Evolutionary conservation across 2,329 filamentous ascomycete species (phyloP).

Genomic region (Aspergillus pseudoterreus): DNA sequence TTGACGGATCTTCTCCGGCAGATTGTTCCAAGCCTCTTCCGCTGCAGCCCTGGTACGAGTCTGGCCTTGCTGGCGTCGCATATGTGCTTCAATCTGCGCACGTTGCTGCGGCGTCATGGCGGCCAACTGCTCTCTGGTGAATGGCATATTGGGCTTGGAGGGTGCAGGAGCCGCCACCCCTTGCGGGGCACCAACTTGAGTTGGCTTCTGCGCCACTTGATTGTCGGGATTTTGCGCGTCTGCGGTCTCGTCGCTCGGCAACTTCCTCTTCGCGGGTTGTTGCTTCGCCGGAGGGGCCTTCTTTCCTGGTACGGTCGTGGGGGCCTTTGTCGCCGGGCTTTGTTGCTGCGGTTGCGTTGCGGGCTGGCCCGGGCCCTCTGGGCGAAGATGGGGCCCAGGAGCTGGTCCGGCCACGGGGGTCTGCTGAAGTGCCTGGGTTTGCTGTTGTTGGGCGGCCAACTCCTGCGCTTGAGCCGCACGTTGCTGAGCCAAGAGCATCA

Average conservation of each 20-base stretch:
- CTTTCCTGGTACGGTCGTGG: slow-evolving; percentile 26
- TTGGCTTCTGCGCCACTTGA: slow-evolving; percentile 24
- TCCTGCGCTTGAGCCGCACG: slow-evolving; percentile 22
- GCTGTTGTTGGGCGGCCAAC: slow-evolving; percentile 22
- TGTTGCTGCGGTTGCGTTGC: slow-evolving; percentile 24
- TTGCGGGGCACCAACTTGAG: slow-evolving; percentile 19
- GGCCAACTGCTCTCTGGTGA: slow-evolving; percentile 35
- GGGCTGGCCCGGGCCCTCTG: slow-evolving; percentile 9
- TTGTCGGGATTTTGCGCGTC: slow-evolving; percentile 36
- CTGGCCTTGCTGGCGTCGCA: slow-evolving; percentile 33
- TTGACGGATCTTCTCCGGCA: slow-evolving; percentile 38
- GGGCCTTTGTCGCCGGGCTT: slow-evolving; percentile 27
- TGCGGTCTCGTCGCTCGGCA: slow-evolving; percentile 44
- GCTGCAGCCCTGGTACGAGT: slow-evolving; percentile 31
- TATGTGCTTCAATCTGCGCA: slow-evolving; percentile 31
- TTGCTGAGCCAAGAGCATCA: slow-evolving; percentile 30
- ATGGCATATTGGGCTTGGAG: slow-evolving; percentile 18
- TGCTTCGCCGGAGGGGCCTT: slow-evolving; percentile 20
- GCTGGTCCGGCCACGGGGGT: slow-evolving; percentile 19
- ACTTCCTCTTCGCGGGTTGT: slow-evolving; percentile 41
- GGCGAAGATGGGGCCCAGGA: slow-evolving; percentile 7
- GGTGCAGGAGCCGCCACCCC: slow-evolving; percentile 18
- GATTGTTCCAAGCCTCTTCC: slow-evolving; percentile 36
- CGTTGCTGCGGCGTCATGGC: slow-evolving; percentile 42
- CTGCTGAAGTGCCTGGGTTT: slow-evolving; percentile 21